Evolutionary conservation across 1,284 basidiomycete species (phyloP).

Genomic region (Naganishia liquefaciens): DNA sequence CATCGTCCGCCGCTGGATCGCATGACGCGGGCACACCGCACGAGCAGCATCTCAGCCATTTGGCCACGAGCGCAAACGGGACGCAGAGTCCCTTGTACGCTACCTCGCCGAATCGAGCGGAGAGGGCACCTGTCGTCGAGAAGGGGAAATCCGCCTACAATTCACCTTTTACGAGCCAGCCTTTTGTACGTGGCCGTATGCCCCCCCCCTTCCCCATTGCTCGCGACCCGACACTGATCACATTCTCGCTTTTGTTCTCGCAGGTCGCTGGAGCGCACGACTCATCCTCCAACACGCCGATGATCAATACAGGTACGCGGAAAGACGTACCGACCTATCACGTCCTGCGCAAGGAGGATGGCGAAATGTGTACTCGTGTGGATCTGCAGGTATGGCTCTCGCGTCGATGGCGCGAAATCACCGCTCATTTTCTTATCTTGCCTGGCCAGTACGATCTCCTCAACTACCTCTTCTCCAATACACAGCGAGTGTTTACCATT

Average conservation of each 20-base stretch:
- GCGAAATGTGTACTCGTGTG: conserved; percentile 33
- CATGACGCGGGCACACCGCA: neutral
- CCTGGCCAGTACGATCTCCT: conserved; percentile 73
- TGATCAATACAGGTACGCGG: conserved; percentile 14
- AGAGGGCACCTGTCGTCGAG: neutral
- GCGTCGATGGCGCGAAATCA: neutral
- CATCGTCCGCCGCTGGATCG: neutral
- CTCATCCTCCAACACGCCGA: conserved; percentile 2
- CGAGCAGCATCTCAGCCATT: neutral
- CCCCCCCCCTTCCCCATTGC: neutral
- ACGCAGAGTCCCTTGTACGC: neutral
- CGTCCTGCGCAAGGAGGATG: conserved; percentile 35
- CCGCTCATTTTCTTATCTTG: neutral
- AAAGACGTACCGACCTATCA: conserved; percentile 34
- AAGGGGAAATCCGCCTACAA: conserved; percentile 10
- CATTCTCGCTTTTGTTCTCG: neutral
- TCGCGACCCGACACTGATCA: neutral
- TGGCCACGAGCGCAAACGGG: neutral
- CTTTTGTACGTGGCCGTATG: neutral
- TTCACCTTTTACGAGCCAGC: conserved; percentile 25
- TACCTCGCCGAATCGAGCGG: neutral
- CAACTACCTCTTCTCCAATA: conserved; percentile 71
- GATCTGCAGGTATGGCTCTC: conserved; percentile 32
- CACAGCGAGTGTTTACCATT: conserved; percentile 69
- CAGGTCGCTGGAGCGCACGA: conserved; percentile 12